Base-by-base conservation (phyloP, 2,329 filamentous ascomycete genomes). In the Ilyonectria destructans region DNA sequence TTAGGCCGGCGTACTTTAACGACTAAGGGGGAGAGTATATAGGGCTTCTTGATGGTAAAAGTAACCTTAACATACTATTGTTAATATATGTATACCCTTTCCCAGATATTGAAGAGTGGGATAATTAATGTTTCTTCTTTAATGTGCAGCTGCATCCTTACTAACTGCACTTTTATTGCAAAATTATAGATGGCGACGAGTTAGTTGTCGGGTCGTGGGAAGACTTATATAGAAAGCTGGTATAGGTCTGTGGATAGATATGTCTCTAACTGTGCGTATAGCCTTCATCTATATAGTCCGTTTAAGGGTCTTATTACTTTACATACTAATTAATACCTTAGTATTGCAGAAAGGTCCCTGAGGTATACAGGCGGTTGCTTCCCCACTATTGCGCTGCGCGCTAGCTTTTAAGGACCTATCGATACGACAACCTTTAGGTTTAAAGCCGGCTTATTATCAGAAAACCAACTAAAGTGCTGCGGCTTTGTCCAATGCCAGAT, bases 401-500 rank as follows among this genome's bases (percentile, higher is more conserved):
- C 59, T 62, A 56, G 23, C 62, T 65, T 60, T 26, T 56, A 65
- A 7, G 62, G 56, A 49, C 62, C 62, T 46, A 33, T 65, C 35
- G 62, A 65, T 48, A 65, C 62, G 15, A 65, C 56, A 8, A 59
- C 56, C 48, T 59, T 65, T 56, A 29, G 35, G 43, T 45, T 64
- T 35, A 64, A 58, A 31, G 54, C 61, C 13, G 62, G 62, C 8
- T 61, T 57, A 51, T 52, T 66, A 51, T 48, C 21, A 19, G 40
- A 31, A n/a, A 12, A 61, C 12, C 51, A 66, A 57, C 57, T 66
- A 19, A 66, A 66, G 48, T 67, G 58, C 33, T 46, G n/a, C n/a
- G 52, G 64, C 35, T 67, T 67, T 52, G 58, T 67, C 46, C 54
- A 54, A 58, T 67, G 58, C 35, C 49, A 46, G 9, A 66, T 51